These are phyloP conservation scores for Scalesia atractyloides DNA, from an alignment of 129 eudicot genomes.

Conservation along the genomic window DNA sequence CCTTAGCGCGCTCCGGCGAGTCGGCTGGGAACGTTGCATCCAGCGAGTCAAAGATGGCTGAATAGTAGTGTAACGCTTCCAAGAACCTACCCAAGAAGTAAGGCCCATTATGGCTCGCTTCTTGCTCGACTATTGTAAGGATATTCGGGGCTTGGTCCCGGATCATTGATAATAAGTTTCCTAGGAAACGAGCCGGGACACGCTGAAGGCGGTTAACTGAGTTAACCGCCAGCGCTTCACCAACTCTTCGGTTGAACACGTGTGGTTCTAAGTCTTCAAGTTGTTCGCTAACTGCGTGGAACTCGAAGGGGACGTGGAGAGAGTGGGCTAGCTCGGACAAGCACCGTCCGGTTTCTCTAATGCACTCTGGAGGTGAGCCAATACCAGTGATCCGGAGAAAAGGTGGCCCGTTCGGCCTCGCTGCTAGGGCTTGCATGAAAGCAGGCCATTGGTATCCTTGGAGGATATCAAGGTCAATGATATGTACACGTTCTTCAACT, in stretches of 20 bases:
- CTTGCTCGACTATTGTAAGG: conserved; percentile 70
- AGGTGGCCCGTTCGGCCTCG: conserved; percentile 67
- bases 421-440: conserved; percentile 75
- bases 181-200: conserved; percentile 49
- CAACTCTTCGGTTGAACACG: conserved; percentile 67
- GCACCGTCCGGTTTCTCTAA: conserved; percentile 64
- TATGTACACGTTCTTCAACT: conserved; percentile 66
- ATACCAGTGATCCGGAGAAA: conserved; percentile 68
- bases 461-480: conserved; percentile 73
- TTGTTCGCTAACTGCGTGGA: conserved; percentile 58
- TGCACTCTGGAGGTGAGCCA: conserved; percentile 55
- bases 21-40: conserved; percentile 73
- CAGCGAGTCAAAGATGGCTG: conserved; percentile 67
- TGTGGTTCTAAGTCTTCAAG: conserved; percentile 66
- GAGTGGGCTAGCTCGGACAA: conserved; percentile 61
- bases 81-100: conserved; percentile 74
- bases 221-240: conserved; percentile 73
- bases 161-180: conserved; percentile 55
- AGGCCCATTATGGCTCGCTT: conserved; percentile 74
- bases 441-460: conserved; percentile 88
- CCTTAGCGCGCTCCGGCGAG: conserved; percentile 68
- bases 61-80: conserved; percentile 68
- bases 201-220: conserved; percentile 68
- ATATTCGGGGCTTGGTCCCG: conserved; percentile 73
- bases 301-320: conserved; percentile 66